phyloP scores from a whole-genome alignment of 768 basidiomycete species.

The Mycena kentingensis region DNA sequence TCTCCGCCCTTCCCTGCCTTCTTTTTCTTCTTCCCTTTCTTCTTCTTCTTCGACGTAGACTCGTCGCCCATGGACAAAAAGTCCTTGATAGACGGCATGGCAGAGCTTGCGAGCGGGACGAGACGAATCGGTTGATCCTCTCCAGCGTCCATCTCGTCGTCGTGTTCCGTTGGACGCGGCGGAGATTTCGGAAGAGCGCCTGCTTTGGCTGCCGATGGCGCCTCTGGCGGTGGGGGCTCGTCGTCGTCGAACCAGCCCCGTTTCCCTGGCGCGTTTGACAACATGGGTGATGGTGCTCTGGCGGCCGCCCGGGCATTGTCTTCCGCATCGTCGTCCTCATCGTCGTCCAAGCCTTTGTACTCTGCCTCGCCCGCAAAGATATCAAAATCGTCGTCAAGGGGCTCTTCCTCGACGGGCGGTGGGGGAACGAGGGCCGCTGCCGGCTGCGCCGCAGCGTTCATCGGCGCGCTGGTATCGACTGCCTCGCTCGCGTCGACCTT shows the following conservation, averaged over 20 bases:
- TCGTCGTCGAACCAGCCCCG: constrained; percentile 53
- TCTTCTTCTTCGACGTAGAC: constrained; percentile 65
- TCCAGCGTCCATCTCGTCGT: constrained; percentile 37
- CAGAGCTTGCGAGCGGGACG: constrained; percentile 75
- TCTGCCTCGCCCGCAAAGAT: constrained; percentile 88
- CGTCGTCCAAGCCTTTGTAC: constrained; percentile 69
- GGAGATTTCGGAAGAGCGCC: constrained; percentile 10
- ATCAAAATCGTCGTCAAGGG: constrained; percentile 66
- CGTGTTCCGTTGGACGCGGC: constrained; percentile 18
- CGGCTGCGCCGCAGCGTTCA: not conserved
- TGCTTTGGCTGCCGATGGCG: constrained; percentile 10
- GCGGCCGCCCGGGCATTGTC: constrained; percentile 24
- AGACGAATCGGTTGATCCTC: constrained; percentile 56
- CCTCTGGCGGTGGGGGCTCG: constrained; percentile 24
- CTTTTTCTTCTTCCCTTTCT: constrained; percentile 76
- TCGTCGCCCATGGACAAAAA: constrained; percentile 78
- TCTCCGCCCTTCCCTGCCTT: constrained; percentile 46
- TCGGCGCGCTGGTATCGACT: constrained; percentile 20
- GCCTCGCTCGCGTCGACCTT: constrained; percentile 29
- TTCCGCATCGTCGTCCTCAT: constrained; percentile 53
- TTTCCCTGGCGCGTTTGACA: constrained; percentile 15
- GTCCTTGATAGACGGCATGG: constrained; percentile 80
- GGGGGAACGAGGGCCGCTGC: constrained; percentile 5
- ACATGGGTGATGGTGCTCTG: constrained; percentile 14
- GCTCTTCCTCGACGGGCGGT: constrained; percentile 37